phyloP scores from a whole-genome alignment of 2,329 filamentous ascomycete genomes.

The Penicillium sp. region DNA sequence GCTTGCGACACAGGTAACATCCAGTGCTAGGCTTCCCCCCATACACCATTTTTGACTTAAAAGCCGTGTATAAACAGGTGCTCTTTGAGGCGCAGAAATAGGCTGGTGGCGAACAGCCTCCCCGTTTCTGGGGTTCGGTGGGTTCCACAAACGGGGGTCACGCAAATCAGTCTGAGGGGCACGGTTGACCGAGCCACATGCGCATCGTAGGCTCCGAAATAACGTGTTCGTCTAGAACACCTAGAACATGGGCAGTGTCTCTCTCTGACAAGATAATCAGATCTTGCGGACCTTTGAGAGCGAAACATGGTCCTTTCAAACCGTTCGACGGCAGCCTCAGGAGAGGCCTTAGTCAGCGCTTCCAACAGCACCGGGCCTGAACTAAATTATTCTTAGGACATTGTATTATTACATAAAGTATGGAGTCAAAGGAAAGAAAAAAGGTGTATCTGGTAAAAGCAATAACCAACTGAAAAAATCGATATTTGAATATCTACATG shows the following conservation, averaged over 20 bases:
- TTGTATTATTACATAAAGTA: neutral
- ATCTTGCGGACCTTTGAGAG: neutral
- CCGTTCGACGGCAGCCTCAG: neutral
- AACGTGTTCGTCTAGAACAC: neutral
- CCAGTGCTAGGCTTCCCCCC: constrained; percentile 41
- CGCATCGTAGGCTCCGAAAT: neutral
- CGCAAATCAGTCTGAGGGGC: neutral
- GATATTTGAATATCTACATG: no score
- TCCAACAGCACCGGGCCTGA: neutral
- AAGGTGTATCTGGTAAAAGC: no score
- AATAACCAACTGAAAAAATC: no score
- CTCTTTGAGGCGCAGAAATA: neutral
- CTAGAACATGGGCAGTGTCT: neutral
- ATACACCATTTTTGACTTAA: constrained; percentile 39
- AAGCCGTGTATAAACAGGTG: neutral
- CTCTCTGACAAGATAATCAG: neutral
- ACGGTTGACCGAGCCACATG: neutral
- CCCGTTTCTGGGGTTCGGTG: neutral
- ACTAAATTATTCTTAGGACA: neutral
- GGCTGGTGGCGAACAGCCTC: neutral
- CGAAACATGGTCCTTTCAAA: neutral
- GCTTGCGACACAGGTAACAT: constrained; percentile 41
- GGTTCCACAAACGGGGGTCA: neutral
- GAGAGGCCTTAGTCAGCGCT: neutral
- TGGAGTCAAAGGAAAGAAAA: no score